Evolutionary conservation across 495 filamentous ascomycete species (phyloP).

Genomic region (Hyphodiscus hymeniophilus): DNA sequence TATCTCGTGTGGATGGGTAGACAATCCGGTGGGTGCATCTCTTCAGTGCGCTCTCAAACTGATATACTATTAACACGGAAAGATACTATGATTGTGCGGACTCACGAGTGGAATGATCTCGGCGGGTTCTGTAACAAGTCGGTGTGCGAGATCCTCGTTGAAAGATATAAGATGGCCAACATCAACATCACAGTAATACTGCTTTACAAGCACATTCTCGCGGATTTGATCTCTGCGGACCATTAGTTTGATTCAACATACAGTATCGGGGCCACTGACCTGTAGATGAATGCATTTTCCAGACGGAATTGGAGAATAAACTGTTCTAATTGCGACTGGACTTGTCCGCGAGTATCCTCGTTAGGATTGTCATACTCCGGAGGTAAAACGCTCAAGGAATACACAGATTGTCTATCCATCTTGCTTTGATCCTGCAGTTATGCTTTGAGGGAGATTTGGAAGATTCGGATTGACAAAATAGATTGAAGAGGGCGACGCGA

Average conservation of each 20-base stretch:
- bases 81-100: background rate
- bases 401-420: constrained; percentile 88
- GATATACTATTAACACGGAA: background rate
- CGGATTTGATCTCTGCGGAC: constrained; percentile 77
- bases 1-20: constrained; percentile 59
- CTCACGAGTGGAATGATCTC: constrained; percentile 87
- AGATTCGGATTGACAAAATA: constrained; percentile 15
- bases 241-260: constrained; percentile 16
- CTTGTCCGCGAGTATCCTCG: constrained; percentile 47
- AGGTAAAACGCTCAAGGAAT: constrained; percentile 72
- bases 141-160: constrained; percentile 92
- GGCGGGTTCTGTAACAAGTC: constrained; percentile 80
- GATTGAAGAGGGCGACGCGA: constrained; percentile 1
- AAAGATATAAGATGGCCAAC: constrained; percentile 94
- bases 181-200: constrained; percentile 95
- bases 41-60: constrained; percentile 89
- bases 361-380: constrained; percentile 42
- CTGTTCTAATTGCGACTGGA: constrained; percentile 56
- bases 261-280: constrained; percentile 36
- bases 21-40: constrained; percentile 90
- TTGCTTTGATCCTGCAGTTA: constrained; percentile 1
- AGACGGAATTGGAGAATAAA: constrained; percentile 94
- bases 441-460: background rate
- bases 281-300: constrained; percentile 94
- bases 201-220: constrained; percentile 90